A percentile compares a stretch with the other conserved stretches of the same genome.
Evolutionary conservation across 164 flowering plant species (phyloP).

Genomic region (grape (Vitis vinifera)): ASM3070453v1 NC_081811.1:29571501-29572000

Average conservation of each 20-base stretch:
- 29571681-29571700: too few species aligned
- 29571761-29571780: constrained; percentile 8
- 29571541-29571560: too few species aligned
- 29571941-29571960: constrained; percentile 64
- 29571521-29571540: too few species aligned
- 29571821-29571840: constrained; percentile 65
- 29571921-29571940: constrained; percentile 56
- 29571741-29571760: background rate
- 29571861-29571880: constrained; percentile 62
- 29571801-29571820: constrained; percentile 73
- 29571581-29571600: background rate
- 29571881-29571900: constrained; percentile 77
- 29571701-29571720: too few species aligned
- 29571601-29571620: background rate
- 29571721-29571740: background rate
- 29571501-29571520: too few species aligned
- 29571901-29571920: constrained; percentile 70
- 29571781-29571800: constrained; percentile 62
- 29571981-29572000: constrained; percentile 82
- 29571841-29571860: constrained; percentile 74
- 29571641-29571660: too few species aligned
- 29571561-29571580: too few species aligned
- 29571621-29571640: background rate
- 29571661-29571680: background rate
- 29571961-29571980: constrained; percentile 63